phyloP scores from a whole-genome alignment of 1,284 basidiomycete species.

The Pseudozyma thailandica region DNA sequence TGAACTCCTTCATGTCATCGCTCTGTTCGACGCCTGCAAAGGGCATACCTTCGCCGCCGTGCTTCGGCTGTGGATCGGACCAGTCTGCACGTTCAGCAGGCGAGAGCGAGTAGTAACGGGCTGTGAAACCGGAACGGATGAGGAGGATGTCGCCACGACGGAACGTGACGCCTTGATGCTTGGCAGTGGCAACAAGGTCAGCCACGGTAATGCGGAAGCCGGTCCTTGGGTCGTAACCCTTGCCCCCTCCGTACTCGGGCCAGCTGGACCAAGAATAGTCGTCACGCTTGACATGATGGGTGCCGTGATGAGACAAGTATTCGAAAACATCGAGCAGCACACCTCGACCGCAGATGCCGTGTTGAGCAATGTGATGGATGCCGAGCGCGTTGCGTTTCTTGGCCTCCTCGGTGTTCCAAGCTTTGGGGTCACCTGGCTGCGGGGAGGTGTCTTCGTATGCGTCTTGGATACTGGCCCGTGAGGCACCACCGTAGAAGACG shows the following conservation, averaged over 20 bases:
- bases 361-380: conserved; percentile 72
- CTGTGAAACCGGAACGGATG: conserved; percentile 73
- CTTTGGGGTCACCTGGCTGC: conserved; percentile 29
- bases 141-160: conserved; percentile 55
- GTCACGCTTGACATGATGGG: conserved; percentile 12
- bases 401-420: conserved; percentile 23
- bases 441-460: conserved; percentile 25
- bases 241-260: conserved; percentile 29
- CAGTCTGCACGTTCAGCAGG: conserved; percentile 72
- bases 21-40: conserved; percentile 59
- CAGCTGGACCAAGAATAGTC: conserved; percentile 23
- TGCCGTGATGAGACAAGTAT: conserved; percentile 46
- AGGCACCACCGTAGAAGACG: conserved; percentile 55
- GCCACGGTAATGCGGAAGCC: conserved; percentile 73
- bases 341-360: conserved; percentile 79
- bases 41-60: conserved; percentile 21
- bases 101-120: conserved; percentile 72
- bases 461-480: conserved; percentile 46
- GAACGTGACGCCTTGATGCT: conserved; percentile 73
- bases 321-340: conserved; percentile 75
- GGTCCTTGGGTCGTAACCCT: conserved; percentile 73
- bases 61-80: conserved; percentile 32
- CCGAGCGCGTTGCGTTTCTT: conserved; percentile 44
- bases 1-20: conserved; percentile 60
- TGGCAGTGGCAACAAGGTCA: conserved; percentile 75